Base-by-base conservation (phyloP, 805 yeast species). In the Hanseniaspora occidentalis region DNA sequence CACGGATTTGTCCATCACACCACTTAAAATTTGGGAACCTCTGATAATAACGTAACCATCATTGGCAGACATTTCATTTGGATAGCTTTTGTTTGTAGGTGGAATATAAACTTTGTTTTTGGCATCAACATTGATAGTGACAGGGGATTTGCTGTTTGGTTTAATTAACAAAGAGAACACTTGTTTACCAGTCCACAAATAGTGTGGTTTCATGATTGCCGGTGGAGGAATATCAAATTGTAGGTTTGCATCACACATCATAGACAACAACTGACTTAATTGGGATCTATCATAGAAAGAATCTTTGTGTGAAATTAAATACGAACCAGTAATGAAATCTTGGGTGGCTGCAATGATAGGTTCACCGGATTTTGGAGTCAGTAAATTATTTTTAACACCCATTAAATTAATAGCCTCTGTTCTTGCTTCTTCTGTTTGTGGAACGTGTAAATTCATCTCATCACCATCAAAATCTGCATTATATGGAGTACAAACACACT, bases 401-500 rank as follows among this genome's bases (percentile, higher is more conserved):
- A 92, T 92, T 55, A 92, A 70, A 54, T 83, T 84, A 62, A 89
- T 85, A n/a, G 98, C 98, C 61, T 92, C 99, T 1, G 97, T 95
- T 48, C 98, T 69, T 1, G 98, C 97, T 62, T 92, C 98, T 63
- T 92, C 97, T 1, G 97, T 92, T 61, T 92, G 99, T 1, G 98
- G 98, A 36, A 92, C 98, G 58, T 92, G 98, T 56, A 92, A 69
- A 61, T 92, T 92, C 98, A 92, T 92, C 62, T 92, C 98, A 64
- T 92, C 98, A 64, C 98, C 98, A 62, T 92, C 98, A 58, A 92
- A 92, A 73, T 92, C 99, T 31, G 99, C 99, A 60, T 94, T 94
- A 64, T 92, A 92, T 2, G 98, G 98, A 0, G 98, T 92, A 66
- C 98, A 92, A 8, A 92, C 99, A 79, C 98, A 92, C 62, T 92